Conservation (phyloP, 1,139 yeast species). For the Spathaspora jeffriesii region DNA sequence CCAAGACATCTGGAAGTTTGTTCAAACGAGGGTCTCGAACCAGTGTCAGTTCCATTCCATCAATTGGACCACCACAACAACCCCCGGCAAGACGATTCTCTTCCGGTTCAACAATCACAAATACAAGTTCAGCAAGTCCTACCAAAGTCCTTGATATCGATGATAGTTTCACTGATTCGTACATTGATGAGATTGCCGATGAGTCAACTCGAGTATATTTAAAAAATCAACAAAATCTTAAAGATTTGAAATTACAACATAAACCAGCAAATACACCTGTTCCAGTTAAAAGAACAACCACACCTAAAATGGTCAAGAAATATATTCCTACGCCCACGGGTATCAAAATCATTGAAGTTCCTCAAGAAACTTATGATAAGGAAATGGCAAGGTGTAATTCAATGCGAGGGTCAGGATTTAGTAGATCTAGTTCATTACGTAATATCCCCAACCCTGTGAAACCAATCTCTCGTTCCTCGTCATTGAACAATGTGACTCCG, state of each 20-base stretch:
- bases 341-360: constrained; percentile 48
- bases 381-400: constrained; percentile 45
- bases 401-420: constrained; percentile 29
- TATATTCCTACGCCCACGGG: constrained; percentile 52
- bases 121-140: constrained; percentile 9
- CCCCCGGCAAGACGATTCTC: constrained; percentile 13
- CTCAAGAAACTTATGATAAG: constrained; percentile 35
- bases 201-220: constrained; percentile 19
- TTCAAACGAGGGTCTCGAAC: constrained; percentile 16
- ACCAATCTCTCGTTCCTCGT: constrained; percentile 20
- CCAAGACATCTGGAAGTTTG: constrained; percentile 12
- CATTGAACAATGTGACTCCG: constrained; percentile 10
- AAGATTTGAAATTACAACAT: constrained; percentile 24
- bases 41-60: constrained; percentile 6
- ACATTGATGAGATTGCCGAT: constrained; percentile 29
- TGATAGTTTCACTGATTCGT: constrained; percentile 29
- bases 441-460: constrained; percentile 11
- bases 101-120: constrained; percentile 16
- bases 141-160: constrained; percentile 25
- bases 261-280: constrained; percentile 7
- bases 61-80: constrained; percentile 4
- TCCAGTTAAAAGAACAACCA: not conserved
- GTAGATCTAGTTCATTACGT: constrained; percentile 12
- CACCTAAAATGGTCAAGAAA: constrained; percentile 44
- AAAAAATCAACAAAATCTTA: constrained; percentile 24